Base-by-base conservation (phyloP, 2,329 filamentous ascomycete species). In the Fusarium stilboides region DNA sequence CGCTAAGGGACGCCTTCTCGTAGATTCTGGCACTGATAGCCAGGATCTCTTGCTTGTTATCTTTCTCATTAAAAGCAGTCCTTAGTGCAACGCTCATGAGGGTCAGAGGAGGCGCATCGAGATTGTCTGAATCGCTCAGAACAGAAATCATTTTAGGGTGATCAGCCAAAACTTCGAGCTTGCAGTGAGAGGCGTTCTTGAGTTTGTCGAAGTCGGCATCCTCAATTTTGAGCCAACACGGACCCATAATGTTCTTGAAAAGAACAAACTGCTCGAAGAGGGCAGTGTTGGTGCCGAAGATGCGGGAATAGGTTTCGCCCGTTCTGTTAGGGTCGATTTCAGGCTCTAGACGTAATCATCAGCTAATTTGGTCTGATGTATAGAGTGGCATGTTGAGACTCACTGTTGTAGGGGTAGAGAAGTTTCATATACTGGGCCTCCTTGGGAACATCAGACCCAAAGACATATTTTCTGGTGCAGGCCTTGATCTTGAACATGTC, bases 161-260 rank as follows among this genome's bases (percentile, higher is more conserved):
- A 36, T 88, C 87, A 46, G 94, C 92, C 73, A 92, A 87, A 49
- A 97, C 90, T 80, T 99, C 96, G 13, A 99, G 88, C 80, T 98
- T 98, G 85, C 96, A 98, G 88, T 97, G 96, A 1, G 96, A 99
- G 13, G 94, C 92, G 74, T 98, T 98, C 79, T 94, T 95, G 71
- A 98, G 86, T 8, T 92, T 85, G 19, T 87, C 87, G 77, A 97
- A 98, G 78, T 98, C 91, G 31, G 92, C 92, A 70, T 92, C 91
- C 70, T 94, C 88, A 57, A 99, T 96, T 77, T 91, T 94, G 45
- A 99, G 87, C 96, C 96, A 99, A 79, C 96, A 98, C 31, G 96
- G 96, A 2, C 96, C 96, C 95, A 98, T 99, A 73, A 99, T 93
- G 77, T 97, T 97, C 82, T 98, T 98, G 92, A 94, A 98, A 7